These are phyloP conservation scores for Tulasnella sp. DNA, from an alignment of 768 basidiomycete species.

Conservation along the genomic window DNA sequence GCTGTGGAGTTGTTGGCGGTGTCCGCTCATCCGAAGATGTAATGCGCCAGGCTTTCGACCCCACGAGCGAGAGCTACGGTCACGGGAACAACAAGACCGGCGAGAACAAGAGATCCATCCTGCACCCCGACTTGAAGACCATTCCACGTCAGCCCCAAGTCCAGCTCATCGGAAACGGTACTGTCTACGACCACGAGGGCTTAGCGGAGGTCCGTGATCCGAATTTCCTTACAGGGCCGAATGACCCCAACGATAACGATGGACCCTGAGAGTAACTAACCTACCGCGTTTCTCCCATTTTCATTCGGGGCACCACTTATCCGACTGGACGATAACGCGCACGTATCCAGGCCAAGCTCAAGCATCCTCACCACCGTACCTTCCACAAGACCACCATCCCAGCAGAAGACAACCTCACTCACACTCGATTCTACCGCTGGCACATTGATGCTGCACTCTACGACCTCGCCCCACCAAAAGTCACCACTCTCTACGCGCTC, in stretches of 20 bases:
- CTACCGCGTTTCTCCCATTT: constrained; percentile 6
- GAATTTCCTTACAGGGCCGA: not conserved
- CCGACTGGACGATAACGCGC: constrained; percentile 6
- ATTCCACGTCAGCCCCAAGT: constrained; percentile 88
- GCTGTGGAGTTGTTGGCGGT: not conserved
- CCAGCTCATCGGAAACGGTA: constrained; percentile 89
- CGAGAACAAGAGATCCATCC: constrained; percentile 71
- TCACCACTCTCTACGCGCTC: constrained; percentile 83
- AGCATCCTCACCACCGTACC: constrained; percentile 82
- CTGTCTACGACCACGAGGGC: constrained; percentile 77
- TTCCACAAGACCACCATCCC: constrained; percentile 84
- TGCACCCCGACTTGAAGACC: constrained; percentile 88
- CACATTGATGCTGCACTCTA: constrained; percentile 90
- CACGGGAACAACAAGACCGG: constrained; percentile 90
- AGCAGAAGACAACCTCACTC: constrained; percentile 69
- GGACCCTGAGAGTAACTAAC: not conserved
- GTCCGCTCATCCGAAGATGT: not conserved
- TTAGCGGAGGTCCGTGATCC: constrained; percentile 54
- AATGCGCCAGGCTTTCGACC: constrained; percentile 71
- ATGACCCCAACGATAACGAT: constrained; percentile 1
- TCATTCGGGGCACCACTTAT: not conserved
- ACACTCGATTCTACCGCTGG: constrained; percentile 90
- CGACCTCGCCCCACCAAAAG: constrained; percentile 74
- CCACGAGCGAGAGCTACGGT: constrained; percentile 65
- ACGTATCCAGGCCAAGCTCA: constrained; percentile 59